phyloP scores from a whole-genome alignment of 331 rosid genomes.

The Arachis monticola region DNA sequence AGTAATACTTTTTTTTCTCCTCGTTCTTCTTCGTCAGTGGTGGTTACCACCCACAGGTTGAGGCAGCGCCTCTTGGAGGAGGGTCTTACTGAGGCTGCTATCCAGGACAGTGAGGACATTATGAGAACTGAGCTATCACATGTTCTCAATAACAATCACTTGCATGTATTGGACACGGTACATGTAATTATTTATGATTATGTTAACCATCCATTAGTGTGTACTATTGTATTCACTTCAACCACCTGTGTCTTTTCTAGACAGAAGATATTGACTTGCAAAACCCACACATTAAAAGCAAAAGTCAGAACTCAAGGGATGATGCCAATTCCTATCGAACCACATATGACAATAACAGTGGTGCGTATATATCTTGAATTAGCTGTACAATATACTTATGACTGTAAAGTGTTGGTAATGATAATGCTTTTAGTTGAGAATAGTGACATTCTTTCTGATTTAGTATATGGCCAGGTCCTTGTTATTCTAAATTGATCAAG shows the following conservation, averaged over 20 bases:
- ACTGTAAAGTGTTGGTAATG: neutral
- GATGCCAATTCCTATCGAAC: slow-evolving; percentile 46
- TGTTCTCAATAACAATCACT: slow-evolving; percentile 68
- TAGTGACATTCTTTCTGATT: neutral
- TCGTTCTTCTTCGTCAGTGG: slow-evolving; percentile 45
- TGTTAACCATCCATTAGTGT: neutral
- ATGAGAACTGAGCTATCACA: slow-evolving; percentile 64
- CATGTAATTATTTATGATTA: neutral
- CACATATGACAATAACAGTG: slow-evolving; percentile 57
- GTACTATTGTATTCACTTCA: neutral
- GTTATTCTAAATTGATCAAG: neutral
- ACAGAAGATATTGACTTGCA: slow-evolving; percentile 82
- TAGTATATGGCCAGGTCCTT: neutral
- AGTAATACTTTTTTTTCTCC: slow-evolving; percentile 61
- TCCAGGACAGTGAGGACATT: slow-evolving; percentile 66
- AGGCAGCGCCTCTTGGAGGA: slow-evolving; percentile 60
- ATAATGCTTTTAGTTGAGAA: neutral
- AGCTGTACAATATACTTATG: neutral
- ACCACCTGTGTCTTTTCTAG: slow-evolving; percentile 38
- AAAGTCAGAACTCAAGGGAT: slow-evolving; percentile 50
- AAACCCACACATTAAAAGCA: slow-evolving; percentile 71
- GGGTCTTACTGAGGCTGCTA: slow-evolving; percentile 61
- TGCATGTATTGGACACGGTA: slow-evolving; percentile 47
- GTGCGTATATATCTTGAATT: slow-evolving; percentile 29
- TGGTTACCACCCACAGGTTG: slow-evolving; percentile 57